Base-by-base conservation (phyloP, 306 rosid species). In the Vigna unguiculata region DNA sequence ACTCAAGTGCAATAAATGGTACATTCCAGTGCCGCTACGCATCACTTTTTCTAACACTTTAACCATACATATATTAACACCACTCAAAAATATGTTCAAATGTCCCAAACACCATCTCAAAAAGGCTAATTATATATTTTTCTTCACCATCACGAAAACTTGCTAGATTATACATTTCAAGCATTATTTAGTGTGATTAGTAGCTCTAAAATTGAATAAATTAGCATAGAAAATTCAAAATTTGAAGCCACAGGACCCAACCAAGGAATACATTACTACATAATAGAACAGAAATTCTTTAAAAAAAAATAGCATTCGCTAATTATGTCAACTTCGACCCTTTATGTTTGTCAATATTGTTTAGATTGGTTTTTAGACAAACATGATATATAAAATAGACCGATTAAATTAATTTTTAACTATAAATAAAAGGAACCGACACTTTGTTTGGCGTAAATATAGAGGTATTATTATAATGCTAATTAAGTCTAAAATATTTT, bases 381-480 rank as follows among this genome's bases (percentile, higher is more conserved):
- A 28, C 46, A 73, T 58, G 9, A 67, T 25, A 46, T 59, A 21
- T 30, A 22, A 51, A 48, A 48, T 24, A 64, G 13, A 49, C 9
- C 34, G 21, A 57, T 32, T 62, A 17, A 62, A 51, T 25, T 8
- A 32, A 40, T 19, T 28, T 34, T 21, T 17, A 45, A 20, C 28
- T 71, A 17, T 9, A 62, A 70, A 71, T 70, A 55, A 38, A 46
- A 57, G 79, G 68, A 67, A 67, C 83, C 81, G 70, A 69, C 80
- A 74, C 62, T 67, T 58, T 45, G 22, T 19, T 66, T 60, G 21
- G 34, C 34, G 46, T 22, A 24, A 21, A 52, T 16, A 7, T 2
- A 36, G 60, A 24, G 6, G 16, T 40, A n/a, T 54, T 68, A 67
- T 36, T 14, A 19, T 71, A 65, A 64, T 77, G 54, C 54, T 61